Base-by-base conservation (phyloP, 2,329 filamentous ascomycete species). In the Epichloe festucae region DNA sequence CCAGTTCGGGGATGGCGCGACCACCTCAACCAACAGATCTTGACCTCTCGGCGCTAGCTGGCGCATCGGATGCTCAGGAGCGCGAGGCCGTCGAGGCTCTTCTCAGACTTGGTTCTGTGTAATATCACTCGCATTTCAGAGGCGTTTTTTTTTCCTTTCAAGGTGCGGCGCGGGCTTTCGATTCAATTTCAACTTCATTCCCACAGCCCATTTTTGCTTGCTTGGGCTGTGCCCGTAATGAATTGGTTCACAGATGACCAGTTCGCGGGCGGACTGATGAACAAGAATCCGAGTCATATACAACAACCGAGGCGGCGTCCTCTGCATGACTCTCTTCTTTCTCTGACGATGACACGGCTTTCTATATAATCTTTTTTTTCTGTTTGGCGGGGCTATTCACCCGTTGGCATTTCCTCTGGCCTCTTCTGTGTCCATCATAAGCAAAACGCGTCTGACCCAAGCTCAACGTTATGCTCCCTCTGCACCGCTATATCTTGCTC, bases 41-140 rank as follows among this genome's bases (percentile, higher is more conserved):
- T 59, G 70, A 78, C 65, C 70, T 81, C 60, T 71, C 73, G 53
- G 69, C 71, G 47, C 65, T 79, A 57, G 71, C 69, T 56, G 69
- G 68, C 50, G 68, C 77, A 55, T 77, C 80, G 51, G 80, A 84
- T 65, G 78, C 81, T 55, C 84, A 89, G 68, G 87, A 91, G 73
- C 83, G 84, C 60, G 87, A 89, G 67, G 87, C 87, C 51, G 79
- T 90, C 57, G 87, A 89, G 67, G 87, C 87, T 57, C 79, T 91
- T 63, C 73, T 93, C 62, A 80, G 82, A 67, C 84, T 93, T 67
- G 85, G 87, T 70, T 90, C 86, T 79, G 74, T 84, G 79, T 84
- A 83, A 79, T 70, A 73, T 57, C 57, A 64, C 63, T 63, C 66
- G 73, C 50, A 52, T 52, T 10, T 27, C 47, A 44, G 19, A 7